Evolutionary conservation across 257 asterid species (phyloP), one percentile per base, ranked within the genome.

Genomic region (Lavandula angustifolia): DNA sequence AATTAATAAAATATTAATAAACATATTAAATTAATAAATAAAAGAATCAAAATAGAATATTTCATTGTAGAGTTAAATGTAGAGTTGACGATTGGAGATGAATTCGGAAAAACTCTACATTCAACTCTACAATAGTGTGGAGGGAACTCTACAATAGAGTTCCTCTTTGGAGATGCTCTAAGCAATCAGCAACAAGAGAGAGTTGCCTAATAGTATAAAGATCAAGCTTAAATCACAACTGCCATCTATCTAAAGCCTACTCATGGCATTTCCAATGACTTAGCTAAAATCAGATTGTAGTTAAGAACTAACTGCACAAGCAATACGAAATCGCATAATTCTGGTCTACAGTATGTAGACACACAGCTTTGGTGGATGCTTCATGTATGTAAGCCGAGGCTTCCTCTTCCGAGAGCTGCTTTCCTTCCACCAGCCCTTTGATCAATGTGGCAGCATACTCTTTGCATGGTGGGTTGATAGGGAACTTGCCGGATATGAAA

Each of bases 401-500:
- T 75, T 87, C 95, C 78, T 79, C 82, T 67, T 83, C 80, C 0
- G 92, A 77, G n/a, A 90, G 80, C 64, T 86, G 94, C 35, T 81
- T 81, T 64, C 97, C 99, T 71, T 85, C 85, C 2, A 82, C 94
- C 47, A 94, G 78, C 69, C 97, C 99, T 85, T 78, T 80, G 50
- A 90, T 66, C 83, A 90, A 77, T 14, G 85, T 81, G 17, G 63
- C 50, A 5, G 82, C 82, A 40, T 94, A 94, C 70, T 62, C 94
- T 75, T 82, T 86, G 76, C 81, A 60, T 0, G 97, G 99, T 13
- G 87, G 76, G 54, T 76, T 64, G 38, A 84, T 33, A 0, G 82
- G 84, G 33, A 75, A 47, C 69, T 70, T 72, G 14, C 99, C 96
- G 2, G 86, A 79, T 66, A 60, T 75, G 82, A 85, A 85, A 67